Evolutionary conservation across 176 grass and related monocot species (phyloP), one percentile per base, ranked within the genome.

Genomic region (Rhynchospora breviuscula): DNA sequence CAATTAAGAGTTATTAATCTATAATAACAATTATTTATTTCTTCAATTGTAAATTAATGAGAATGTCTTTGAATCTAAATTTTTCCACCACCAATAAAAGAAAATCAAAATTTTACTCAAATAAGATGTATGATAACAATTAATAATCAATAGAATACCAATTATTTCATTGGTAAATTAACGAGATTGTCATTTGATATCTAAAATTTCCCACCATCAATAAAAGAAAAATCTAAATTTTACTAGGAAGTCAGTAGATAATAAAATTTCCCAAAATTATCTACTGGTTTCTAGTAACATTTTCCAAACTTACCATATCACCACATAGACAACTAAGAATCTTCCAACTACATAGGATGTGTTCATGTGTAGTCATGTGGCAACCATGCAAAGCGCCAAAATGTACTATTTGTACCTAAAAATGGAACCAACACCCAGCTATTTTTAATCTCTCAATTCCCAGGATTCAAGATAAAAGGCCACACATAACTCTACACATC

Each of bases 381-480:
- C 22, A 35, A 19, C 23, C 52, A 62, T 60, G 78, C 78, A 61
- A 80, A 2, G 14, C 59, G 15, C 80, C 57, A 82, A 49, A 64
- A 8, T 67, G 60, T 82, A 82, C 80, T 82, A 65, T 48, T 18
- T 82, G 80, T 82, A 67, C 59, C 80, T 64, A 18, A 47, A 49
- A 81, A 63, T 19, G n/a, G 44, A 21, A 12, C 67, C 5, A 12
- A 10, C 64, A n/a, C 63, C 2, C 82, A 7, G 75, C 33, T 10
- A 45, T 48, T 80, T 17, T 47, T 63, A 74, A 45, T 29, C 47
- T 17, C n/a, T 23, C 59, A 65, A 79, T 87, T 86, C 31, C 54
- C 33, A 51, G 6, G n/a, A 17, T 10, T 54, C 85, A 85, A 56
- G 83, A 85, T 91, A 89, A 91, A 96, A 89, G 64, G 63, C 79